Evolutionary conservation across 768 basidiomycete species (phyloP).

Genomic region (Megacollybia marginata): DNA sequence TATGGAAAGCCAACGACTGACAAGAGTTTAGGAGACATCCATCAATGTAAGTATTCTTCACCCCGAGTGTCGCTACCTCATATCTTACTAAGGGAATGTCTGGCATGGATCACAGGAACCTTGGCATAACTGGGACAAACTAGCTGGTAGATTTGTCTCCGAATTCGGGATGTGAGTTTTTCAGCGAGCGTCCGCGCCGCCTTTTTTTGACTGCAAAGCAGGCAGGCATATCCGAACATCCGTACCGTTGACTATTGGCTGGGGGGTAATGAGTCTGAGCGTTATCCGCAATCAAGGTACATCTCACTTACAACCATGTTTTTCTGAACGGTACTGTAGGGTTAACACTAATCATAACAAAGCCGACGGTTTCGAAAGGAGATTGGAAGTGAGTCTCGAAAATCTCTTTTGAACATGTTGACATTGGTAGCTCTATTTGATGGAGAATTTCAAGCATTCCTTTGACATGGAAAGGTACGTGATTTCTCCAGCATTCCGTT

Average conservation of each 20-base stretch:
- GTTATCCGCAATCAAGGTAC: slow-evolving; percentile 84
- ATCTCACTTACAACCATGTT: slow-evolving; percentile 2
- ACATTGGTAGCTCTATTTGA: slow-evolving; percentile 62
- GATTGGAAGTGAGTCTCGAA: slow-evolving; percentile 52
- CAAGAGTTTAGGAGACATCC: slow-evolving; percentile 76
- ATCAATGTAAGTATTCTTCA: slow-evolving; percentile 59
- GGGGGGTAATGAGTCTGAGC: slow-evolving; percentile 63
- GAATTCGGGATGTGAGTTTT: slow-evolving; percentile 82
- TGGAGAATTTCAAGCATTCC: slow-evolving; percentile 89
- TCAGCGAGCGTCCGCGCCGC: too few species aligned
- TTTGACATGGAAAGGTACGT: slow-evolving; percentile 78
- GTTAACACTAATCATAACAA: slow-evolving; percentile 84
- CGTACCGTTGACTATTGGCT: slow-evolving; percentile 88
- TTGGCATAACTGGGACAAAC: slow-evolving; percentile 89
- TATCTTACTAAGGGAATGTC: slow-evolving; percentile 64
- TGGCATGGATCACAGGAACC: slow-evolving; percentile 93
- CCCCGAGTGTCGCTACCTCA: slow-evolving; percentile 2
- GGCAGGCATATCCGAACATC: slow-evolving; percentile 85
- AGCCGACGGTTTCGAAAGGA: slow-evolving; percentile 78
- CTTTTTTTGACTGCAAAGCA: slow-evolving; percentile 16
- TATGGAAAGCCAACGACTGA: slow-evolving; percentile 68
- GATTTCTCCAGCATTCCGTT: slow-evolving; percentile 2
- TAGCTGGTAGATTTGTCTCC: slow-evolving; percentile 69
- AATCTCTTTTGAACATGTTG: background rate
- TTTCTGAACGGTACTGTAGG: slow-evolving; percentile 24